Evolutionary conservation across 169 alveolate species (phyloP).

Genomic region (Theileria parva): DNA sequence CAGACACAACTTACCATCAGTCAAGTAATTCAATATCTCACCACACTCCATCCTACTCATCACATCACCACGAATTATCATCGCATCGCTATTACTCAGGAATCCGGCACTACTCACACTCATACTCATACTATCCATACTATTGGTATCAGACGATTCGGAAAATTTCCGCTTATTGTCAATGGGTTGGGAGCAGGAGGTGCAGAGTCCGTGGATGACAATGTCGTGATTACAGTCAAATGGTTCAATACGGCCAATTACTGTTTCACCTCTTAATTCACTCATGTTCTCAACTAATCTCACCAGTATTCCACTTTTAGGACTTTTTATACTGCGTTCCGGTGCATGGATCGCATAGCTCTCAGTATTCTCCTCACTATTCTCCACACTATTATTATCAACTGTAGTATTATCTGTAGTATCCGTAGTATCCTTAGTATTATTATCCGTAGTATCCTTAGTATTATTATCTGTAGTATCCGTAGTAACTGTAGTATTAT

Average conservation of each 20-base stretch:
- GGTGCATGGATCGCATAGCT: too few relatives aligned
- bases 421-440: neutral
- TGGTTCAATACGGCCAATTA: conserved; percentile 26
- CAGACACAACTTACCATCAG: conserved; percentile 72
- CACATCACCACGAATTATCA: conserved; percentile 54
- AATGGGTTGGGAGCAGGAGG: conserved; percentile 25
- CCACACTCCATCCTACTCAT: conserved; percentile 68
- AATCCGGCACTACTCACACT: conserved; percentile 74
- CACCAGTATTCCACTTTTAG: conserved; percentile 8
- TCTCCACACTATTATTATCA: too few relatives aligned
- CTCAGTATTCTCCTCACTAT: too few relatives aligned
- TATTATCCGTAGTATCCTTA: neutral
- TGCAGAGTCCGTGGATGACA: conserved; percentile 59
- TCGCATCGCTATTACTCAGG: conserved; percentile 63
- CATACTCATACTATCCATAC: too few relatives aligned
- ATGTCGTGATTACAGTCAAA: conserved; percentile 29
- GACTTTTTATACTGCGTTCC: neutral
- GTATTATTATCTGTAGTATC: neutral
- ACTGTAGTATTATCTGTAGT: too few relatives aligned
- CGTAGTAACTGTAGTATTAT: neutral
- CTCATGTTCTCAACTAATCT: neutral
- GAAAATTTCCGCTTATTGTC: neutral
- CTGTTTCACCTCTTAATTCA: neutral
- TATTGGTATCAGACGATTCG: too few relatives aligned
- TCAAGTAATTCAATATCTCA: conserved; percentile 50